phyloP scores from a whole-genome alignment of 352 stramenopile species.

The Pythium coloratum region DNA sequence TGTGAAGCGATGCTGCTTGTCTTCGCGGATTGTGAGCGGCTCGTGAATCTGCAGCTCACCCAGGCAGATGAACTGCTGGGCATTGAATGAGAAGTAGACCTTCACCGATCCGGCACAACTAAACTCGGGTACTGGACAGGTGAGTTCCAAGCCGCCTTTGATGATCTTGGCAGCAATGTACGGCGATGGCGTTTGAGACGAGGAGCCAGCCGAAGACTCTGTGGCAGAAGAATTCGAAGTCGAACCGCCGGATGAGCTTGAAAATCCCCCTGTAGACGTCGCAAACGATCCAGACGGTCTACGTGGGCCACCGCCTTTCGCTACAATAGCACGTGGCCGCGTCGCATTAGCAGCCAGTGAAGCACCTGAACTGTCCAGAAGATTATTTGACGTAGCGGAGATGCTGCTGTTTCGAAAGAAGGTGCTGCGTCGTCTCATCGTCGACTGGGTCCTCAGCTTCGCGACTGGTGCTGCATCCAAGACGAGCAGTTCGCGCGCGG shows the following conservation, averaged over 20 bases:
- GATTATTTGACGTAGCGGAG: conserved; percentile 36
- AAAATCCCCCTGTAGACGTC: not conserved
- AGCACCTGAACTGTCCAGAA: conserved; percentile 27
- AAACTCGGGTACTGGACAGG: conserved; percentile 61
- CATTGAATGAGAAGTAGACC: conserved; percentile 69
- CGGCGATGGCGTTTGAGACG: conserved; percentile 18
- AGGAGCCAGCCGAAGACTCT: not conserved
- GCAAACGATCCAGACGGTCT: conserved; percentile 9
- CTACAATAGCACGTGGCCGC: conserved; percentile 6
- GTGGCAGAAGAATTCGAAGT: not conserved
- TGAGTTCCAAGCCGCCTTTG: conserved; percentile 42
- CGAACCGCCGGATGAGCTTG: not conserved
- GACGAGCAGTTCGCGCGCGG: conserved; percentile 41
- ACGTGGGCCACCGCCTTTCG: conserved; percentile 7
- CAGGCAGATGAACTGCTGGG: conserved; percentile 71
- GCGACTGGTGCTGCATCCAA: conserved; percentile 26
- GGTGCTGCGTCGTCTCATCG: conserved; percentile 42
- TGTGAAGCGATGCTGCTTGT: conserved; percentile 56
- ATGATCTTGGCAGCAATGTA: conserved; percentile 57
- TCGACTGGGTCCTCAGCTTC: conserved; percentile 48
- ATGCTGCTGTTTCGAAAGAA: conserved; percentile 62
- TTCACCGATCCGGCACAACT: conserved; percentile 34
- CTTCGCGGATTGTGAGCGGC: conserved; percentile 47
- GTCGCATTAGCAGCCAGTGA: conserved; percentile 10
- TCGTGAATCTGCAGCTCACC: conserved; percentile 59